These are phyloP conservation scores for Discostella stelligera DNA, from an alignment of 352 stramenopile species.

Conservation along the genomic window DNA sequence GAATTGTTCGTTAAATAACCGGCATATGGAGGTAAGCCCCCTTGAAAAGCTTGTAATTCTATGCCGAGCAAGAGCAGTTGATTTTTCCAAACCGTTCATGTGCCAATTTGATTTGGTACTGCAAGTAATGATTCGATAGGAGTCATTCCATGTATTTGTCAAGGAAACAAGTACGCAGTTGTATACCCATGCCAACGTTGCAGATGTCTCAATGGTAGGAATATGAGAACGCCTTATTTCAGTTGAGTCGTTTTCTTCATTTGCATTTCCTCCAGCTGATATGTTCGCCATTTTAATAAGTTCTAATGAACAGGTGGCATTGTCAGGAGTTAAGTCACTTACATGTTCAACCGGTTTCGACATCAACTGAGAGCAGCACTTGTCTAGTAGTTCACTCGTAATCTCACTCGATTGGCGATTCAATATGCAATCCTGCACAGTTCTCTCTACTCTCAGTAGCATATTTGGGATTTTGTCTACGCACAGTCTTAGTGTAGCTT, in stretches of 20 bases:
- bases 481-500: slow-evolving; percentile 37
- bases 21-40: slow-evolving; percentile 24
- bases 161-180: slow-evolving; percentile 31
- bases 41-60: slow-evolving; percentile 21
- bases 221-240: slow-evolving; percentile 9
- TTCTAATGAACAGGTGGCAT: neutral
- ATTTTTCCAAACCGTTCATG: neutral
- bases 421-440: slow-evolving; percentile 26
- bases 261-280: slow-evolving; percentile 4
- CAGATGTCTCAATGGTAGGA: slow-evolving; percentile 18
- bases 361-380: slow-evolving; percentile 21
- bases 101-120: slow-evolving; percentile 1
- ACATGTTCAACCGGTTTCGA: neutral
- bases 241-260: neutral
- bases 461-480: slow-evolving; percentile 44
- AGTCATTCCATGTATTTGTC: slow-evolving; percentile 40
- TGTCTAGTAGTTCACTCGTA: slow-evolving; percentile 26
- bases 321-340: neutral
- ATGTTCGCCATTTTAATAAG: neutral
- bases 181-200: slow-evolving; percentile 24
- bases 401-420: slow-evolving; percentile 7
- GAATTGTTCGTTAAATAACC: slow-evolving; percentile 29
- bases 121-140: slow-evolving; percentile 29
- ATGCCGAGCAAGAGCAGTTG: slow-evolving; percentile 11
- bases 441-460: slow-evolving; percentile 32